Base-by-base conservation (phyloP, 2,329 filamentous ascomycete genomes). In the Triangularia setosa region DNA sequence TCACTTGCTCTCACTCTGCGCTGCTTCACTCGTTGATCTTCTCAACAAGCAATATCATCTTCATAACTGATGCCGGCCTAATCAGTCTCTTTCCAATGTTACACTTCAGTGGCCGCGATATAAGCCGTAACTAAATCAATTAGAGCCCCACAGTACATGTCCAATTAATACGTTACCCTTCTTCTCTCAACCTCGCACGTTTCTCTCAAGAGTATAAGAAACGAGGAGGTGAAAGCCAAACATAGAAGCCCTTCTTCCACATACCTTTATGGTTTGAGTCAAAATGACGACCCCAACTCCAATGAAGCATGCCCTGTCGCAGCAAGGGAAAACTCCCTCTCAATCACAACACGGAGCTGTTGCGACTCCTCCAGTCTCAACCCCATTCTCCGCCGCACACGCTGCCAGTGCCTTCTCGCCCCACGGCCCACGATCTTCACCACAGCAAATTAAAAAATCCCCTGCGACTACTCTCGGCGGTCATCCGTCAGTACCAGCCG, bases 351-450 rank as follows among this genome's bases (percentile, higher is more conserved):
- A 78, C 18, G 75, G 82, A 64, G 79, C 83, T 2, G 84, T 78
- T 4, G 85, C 84, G 2, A 89, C 87, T 5, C 87, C 87, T 14
- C 86, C 86, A n/a, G 86, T 87, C 24, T 88, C 87, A 35, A 89
- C 87, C 1, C 87, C 87, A 14, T 89, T 89, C 75, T 88, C 85
- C 40, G 79, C 82, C 53, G 80, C 80, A 1, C 81, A 84, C 60
- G 80, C 81, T n/a, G 84, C 81, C 35, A 48, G 40, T 21, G 40
- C 40, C 12, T 85, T 88, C 72, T 87, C 87, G 1, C 86, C 87
- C 3, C 79, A 78, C 27, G 85, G 80, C 30, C 82, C 79, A 9
- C 80, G 81, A 59, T 87, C 85, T 8, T 89, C 87, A 60, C 87
- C 87, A 3, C 86, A 89, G 73, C 84, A 87, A 63, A 78, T 88